These are phyloP conservation scores for Euptelea pleiosperma DNA, from an alignment of 164 flowering plant species.

Conservation along the genomic window DNA sequence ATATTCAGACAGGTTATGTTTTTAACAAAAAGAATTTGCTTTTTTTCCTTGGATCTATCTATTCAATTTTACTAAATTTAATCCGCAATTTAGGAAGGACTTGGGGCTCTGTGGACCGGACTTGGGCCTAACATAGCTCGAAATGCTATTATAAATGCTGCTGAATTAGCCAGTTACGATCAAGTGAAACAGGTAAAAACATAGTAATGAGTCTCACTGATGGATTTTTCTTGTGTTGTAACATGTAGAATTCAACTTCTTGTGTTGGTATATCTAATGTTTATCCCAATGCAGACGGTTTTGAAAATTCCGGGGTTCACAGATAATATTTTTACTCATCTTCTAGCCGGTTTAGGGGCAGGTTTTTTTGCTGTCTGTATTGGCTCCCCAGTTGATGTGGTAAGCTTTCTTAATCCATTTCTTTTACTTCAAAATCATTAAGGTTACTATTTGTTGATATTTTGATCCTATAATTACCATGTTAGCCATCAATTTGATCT, in stretches of 20 bases:
- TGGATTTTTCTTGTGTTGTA: neutral
- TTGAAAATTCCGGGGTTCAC: slow-evolving; percentile 88
- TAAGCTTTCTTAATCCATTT: slow-evolving; percentile 25
- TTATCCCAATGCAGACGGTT: slow-evolving; percentile 62
- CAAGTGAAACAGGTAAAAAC: slow-evolving; percentile 77
- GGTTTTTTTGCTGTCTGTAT: slow-evolving; percentile 96
- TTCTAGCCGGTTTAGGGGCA: slow-evolving; percentile 94
- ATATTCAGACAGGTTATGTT: slow-evolving; percentile 67
- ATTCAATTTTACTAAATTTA: slow-evolving; percentile 10
- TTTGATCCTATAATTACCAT: too few relatives aligned
- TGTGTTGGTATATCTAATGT: slow-evolving; percentile 10
- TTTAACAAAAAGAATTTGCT: neutral
- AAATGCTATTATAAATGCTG: slow-evolving; percentile 95
- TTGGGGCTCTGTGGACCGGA: slow-evolving; percentile 92
- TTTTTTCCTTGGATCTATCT: neutral
- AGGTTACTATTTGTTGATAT: neutral
- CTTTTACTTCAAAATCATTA: neutral
- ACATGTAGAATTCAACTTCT: neutral
- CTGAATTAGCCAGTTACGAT: slow-evolving; percentile 96
- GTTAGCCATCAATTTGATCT: too few relatives aligned
- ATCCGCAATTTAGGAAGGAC: slow-evolving; percentile 67
- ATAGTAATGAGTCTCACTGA: slow-evolving; percentile 4
- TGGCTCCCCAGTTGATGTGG: slow-evolving; percentile 98
- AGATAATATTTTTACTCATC: slow-evolving; percentile 82
- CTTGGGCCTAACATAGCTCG: slow-evolving; percentile 89